These are phyloP conservation scores for Penicillium paradoxum DNA, from an alignment of 495 filamentous ascomycete species.

Conservation along the genomic window DNA sequence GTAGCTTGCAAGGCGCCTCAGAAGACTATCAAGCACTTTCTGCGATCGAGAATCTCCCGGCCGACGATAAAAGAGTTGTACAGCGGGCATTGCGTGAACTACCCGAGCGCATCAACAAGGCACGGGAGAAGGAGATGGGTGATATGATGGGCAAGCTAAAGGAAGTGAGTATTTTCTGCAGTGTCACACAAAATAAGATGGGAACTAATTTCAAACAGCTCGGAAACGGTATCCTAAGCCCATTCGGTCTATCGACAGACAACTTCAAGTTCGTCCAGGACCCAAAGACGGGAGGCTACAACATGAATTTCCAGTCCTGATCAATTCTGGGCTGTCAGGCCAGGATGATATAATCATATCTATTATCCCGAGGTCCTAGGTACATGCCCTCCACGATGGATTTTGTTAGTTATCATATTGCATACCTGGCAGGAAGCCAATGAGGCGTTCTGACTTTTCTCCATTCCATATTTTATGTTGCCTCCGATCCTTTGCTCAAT, in stretches of 20 bases:
- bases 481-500: too few species aligned
- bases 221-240: constrained; percentile 85
- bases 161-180: constrained; percentile 61
- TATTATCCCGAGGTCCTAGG: too few species aligned
- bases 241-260: constrained; percentile 87
- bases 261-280: constrained; percentile 93
- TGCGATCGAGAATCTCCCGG: constrained; percentile 51
- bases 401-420: not conserved
- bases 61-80: constrained; percentile 62
- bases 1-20: constrained; percentile 70
- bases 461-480: too few species aligned
- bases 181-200: not conserved
- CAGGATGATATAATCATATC: not conserved
- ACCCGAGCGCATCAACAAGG: constrained; percentile 62
- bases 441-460: constrained; percentile 4
- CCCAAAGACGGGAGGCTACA: constrained; percentile 84
- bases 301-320: constrained; percentile 71
- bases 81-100: constrained; percentile 58
- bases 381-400: too few species aligned
- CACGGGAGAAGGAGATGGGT: constrained; percentile 77
- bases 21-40: constrained; percentile 66
- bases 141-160: constrained; percentile 98
- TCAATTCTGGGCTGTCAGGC: too few species aligned
- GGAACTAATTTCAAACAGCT: constrained; percentile 48
- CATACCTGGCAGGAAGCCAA: constrained; percentile 6